Evolutionary conservation across 805 yeast species (phyloP).

Genomic region (Suhomyces sp.): DNA sequence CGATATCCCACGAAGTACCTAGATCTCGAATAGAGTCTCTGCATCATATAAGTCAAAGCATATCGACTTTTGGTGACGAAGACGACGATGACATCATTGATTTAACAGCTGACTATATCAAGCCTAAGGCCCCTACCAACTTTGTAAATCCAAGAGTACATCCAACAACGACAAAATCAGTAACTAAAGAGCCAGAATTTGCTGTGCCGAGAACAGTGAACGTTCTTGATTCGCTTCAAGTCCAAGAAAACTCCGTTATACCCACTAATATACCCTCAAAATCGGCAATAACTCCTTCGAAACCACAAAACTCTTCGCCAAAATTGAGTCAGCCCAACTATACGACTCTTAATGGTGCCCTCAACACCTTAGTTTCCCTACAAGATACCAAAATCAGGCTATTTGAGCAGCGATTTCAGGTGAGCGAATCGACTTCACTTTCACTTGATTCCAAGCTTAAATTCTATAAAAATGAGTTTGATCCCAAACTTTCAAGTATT

Average conservation of each 20-base stretch:
- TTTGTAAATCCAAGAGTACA: background rate
- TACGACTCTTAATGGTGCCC: background rate
- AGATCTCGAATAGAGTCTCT: background rate
- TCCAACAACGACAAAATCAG: background rate
- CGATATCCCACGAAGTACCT: background rate
- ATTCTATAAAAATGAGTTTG: slow-evolving; percentile 23
- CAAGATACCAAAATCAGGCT: slow-evolving; percentile 7
- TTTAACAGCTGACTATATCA: background rate
- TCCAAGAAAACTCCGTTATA: background rate
- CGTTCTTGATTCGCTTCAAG: background rate
- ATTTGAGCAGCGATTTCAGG: slow-evolving; percentile 22
- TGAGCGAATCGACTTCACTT: slow-evolving; percentile 36
- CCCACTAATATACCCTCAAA: background rate
- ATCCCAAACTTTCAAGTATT: slow-evolving; percentile 19
- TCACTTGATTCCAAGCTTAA: slow-evolving; percentile 35
- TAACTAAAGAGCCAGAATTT: background rate
- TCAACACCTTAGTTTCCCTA: background rate
- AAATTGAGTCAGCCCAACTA: background rate
- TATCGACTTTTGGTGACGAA: background rate
- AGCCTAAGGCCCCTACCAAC: background rate
- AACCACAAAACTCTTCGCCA: background rate
- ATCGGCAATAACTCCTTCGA: background rate
- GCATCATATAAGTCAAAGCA: background rate
- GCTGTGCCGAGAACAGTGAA: background rate
- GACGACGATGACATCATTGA: slow-evolving; percentile 2